Evolutionary conservation across 495 filamentous ascomycete species (phyloP), one percentile per base, ranked within the genome.

Genomic region (Aspergillus biplanus): DNA sequence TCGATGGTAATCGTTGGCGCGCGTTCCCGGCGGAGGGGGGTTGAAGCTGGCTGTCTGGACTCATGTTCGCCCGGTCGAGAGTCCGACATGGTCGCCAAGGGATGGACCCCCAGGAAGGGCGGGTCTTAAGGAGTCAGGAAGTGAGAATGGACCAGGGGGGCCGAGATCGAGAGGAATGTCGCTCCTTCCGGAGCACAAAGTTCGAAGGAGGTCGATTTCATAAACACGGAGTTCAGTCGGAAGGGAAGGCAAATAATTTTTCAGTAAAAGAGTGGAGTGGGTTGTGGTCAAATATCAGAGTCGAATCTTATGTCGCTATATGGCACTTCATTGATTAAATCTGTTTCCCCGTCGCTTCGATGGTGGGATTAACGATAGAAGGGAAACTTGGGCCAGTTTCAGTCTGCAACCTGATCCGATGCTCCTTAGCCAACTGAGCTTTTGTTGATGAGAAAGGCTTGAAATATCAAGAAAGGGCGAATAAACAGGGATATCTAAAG

Each of bases 1-100:
- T 92, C 88, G 61, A 91, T 90, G 13, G 87, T 91, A 54, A 91
- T 92, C 27, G 89, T 91, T 37, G 89, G 89, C 11, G 82, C 82
- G 47, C 81, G 75, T 63, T 78, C 77, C 61, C 82, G 75, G 53
- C 78, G 78, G 57, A 75, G 72, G 54, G 77, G 77, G 47, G 74
- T 65, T 21, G 73, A 59, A 31, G 69, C 65, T 37, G 64, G 52
- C 31, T 72, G 72, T 21, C 59, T 62, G 48, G 69, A 37, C 65
- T 75, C 75, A 44, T 75, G 63, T 35, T 61, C 71, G 58, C 69
- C 63, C 47, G 61, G 52, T 64, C 63, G 65, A 53, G 70, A 63
- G 33, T 78, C 69, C 47, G 73, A 70, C 78, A 80, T 80, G 64
- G 52, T 77, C 62, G 59, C 46, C 56, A 68, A 62, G 59, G 64